phyloP scores from a whole-genome alignment of 2,329 filamentous ascomycete species.

The Cordyceps cateniannulata region DNA sequence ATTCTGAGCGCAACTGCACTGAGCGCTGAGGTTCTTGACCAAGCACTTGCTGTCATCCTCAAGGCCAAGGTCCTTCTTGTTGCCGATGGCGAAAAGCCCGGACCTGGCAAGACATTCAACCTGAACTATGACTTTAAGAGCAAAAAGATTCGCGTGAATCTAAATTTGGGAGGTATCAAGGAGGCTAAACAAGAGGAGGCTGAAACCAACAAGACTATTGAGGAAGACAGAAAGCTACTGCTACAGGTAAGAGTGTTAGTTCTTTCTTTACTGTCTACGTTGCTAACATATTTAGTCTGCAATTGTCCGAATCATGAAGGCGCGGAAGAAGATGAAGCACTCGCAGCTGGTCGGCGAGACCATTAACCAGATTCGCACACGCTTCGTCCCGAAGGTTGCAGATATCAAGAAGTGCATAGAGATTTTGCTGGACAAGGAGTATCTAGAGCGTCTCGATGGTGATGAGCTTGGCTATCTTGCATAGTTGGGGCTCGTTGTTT shows the following conservation, averaged over 20 bases:
- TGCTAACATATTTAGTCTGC: conserved; percentile 63
- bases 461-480: conserved; percentile 94
- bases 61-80: conserved; percentile 86
- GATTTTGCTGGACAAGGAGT: conserved; percentile 97
- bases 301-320: conserved; percentile 99
- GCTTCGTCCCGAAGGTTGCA: conserved; percentile 85
- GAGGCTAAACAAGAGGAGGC: conserved; percentile 95
- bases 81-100: conserved; percentile 63
- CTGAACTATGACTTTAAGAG: conserved; percentile 95
- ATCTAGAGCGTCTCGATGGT: conserved; percentile 88
- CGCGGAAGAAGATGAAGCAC: conserved; percentile 98
- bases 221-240: conserved; percentile 93
- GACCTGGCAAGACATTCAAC: conserved; percentile 69
- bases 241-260: conserved; percentile 68
- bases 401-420: conserved; percentile 99
- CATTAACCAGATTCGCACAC: conserved; percentile 87
- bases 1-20: conserved; percentile 77
- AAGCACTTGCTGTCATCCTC: conserved; percentile 76
- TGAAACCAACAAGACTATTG: conserved; percentile 98
- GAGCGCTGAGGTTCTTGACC: conserved; percentile 75
- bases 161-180: conserved; percentile 90
- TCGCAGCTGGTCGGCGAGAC: conserved; percentile 89
- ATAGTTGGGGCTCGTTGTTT: conserved; percentile 33
- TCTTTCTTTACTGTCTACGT: neutral
- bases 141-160: conserved; percentile 96